Conservation (phyloP, 2,329 filamentous ascomycete genomes). For the Exserohilum turcica region DNA sequence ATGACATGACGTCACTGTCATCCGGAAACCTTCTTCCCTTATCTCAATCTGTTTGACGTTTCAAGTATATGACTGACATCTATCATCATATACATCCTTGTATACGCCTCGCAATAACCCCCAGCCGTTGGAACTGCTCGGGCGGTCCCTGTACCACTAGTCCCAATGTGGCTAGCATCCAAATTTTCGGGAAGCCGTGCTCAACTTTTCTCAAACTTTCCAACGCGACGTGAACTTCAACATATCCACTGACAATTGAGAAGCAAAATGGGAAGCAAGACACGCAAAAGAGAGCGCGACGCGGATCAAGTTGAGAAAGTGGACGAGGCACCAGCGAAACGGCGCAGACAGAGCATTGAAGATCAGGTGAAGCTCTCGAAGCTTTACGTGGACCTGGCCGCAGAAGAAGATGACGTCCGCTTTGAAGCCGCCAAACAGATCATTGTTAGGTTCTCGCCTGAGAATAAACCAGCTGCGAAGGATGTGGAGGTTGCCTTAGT, state of each 20-base stretch:
- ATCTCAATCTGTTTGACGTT: neutral
- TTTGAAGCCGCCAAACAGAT: conserved; percentile 54
- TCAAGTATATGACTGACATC: neutral
- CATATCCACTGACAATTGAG: neutral
- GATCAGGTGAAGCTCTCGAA: conserved; percentile 51
- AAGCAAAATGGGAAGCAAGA: conserved; percentile 32
- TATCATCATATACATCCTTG: neutral
- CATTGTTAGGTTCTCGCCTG: conserved; percentile 49
- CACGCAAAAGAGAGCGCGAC: conserved; percentile 37
- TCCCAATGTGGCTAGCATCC: conserved; percentile 5
- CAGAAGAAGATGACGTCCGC: conserved; percentile 52
- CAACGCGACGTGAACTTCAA: conserved; percentile 7
- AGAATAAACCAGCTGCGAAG: conserved; percentile 44
- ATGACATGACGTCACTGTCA: neutral
- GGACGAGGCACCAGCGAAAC: conserved; percentile 35
- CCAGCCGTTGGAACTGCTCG: neutral
- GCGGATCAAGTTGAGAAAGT: conserved; percentile 18
- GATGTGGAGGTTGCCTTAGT: conserved; percentile 49
- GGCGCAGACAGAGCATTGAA: conserved; percentile 46
- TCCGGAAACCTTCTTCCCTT: neutral
- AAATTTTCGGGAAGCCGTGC: conserved; percentile 15
- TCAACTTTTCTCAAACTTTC: conserved; percentile 12
- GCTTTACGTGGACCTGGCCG: conserved; percentile 55
- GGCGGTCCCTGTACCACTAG: conserved; percentile 3
- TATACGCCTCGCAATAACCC: neutral